These are phyloP conservation scores for Microcyclospora pomicola DNA, from an alignment of 2,329 filamentous ascomycete species.

Conservation along the genomic window DNA sequence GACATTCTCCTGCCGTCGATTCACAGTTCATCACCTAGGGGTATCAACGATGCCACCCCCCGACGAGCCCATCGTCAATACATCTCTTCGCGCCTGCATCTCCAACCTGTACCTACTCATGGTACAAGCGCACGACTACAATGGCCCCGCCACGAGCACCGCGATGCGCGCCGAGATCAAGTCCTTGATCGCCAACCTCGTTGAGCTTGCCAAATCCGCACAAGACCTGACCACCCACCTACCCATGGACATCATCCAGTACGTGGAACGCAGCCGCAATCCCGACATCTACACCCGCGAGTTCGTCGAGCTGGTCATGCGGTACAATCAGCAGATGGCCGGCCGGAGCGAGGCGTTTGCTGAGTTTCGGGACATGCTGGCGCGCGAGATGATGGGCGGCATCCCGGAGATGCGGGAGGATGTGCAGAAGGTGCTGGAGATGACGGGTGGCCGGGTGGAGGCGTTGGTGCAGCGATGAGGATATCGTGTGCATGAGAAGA, in stretches of 20 bases:
- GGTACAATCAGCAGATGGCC: constrained; percentile 48
- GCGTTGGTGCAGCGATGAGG: background rate
- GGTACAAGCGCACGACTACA: constrained; percentile 46
- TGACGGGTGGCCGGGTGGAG: constrained; percentile 24
- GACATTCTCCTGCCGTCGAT: too few species aligned
- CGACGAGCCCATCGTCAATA: too few species aligned
- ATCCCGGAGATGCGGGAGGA: constrained; percentile 43
- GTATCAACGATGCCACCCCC: too few species aligned
- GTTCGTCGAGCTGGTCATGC: constrained; percentile 50
- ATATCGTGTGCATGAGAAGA: background rate
- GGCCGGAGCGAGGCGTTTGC: constrained; percentile 47
- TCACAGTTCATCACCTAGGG: too few species aligned
- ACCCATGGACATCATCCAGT: constrained; percentile 50
- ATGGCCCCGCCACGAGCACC: constrained; percentile 42
- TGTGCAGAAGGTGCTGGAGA: constrained; percentile 37
- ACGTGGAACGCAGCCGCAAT: constrained; percentile 49
- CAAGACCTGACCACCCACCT: constrained; percentile 39
- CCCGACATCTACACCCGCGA: constrained; percentile 54
- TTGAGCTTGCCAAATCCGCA: constrained; percentile 37
- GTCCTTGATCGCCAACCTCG: constrained; percentile 38
- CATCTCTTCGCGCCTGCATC: constrained; percentile 41
- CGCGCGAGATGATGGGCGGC: constrained; percentile 41
- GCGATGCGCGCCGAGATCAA: constrained; percentile 45
- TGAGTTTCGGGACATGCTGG: constrained; percentile 44
- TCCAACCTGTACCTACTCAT: constrained; percentile 47